Evolutionary conservation across 345 rosid genomes (phyloP).

Genomic region (Pistacia integerrima): DNA sequence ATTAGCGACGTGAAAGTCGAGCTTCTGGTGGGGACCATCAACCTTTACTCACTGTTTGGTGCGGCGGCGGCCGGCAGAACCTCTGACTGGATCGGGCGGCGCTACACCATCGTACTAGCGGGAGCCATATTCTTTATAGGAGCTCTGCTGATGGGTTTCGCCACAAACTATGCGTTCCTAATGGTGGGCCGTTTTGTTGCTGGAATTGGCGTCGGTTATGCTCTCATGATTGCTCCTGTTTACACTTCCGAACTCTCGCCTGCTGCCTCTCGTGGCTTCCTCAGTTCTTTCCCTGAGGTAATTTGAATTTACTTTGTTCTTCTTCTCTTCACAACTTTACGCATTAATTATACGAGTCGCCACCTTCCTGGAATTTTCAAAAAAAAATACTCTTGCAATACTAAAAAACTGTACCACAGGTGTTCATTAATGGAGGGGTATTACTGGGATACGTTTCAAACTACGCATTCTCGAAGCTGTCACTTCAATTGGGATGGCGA

Average conservation of each 20-base stretch:
- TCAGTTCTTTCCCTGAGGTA: slow-evolving; percentile 92
- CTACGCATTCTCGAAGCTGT: slow-evolving; percentile 64
- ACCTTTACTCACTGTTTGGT: slow-evolving; percentile 71
- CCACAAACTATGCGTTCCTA: slow-evolving; percentile 78
- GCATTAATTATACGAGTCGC: too few species aligned
- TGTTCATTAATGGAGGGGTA: slow-evolving; percentile 72
- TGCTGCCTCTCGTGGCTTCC: slow-evolving; percentile 88
- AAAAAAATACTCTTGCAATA: too few species aligned
- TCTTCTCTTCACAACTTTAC: too few species aligned
- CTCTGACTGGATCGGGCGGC: slow-evolving; percentile 94
- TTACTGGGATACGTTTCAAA: slow-evolving; percentile 83
- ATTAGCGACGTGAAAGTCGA: slow-evolving; percentile 41
- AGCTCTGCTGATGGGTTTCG: slow-evolving; percentile 86
- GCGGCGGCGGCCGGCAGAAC: slow-evolving; percentile 79
- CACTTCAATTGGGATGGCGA: slow-evolving; percentile 70
- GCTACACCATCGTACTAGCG: slow-evolving; percentile 83
- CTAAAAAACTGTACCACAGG: slow-evolving; percentile 35
- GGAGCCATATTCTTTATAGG: slow-evolving; percentile 82
- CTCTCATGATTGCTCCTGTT: slow-evolving; percentile 94
- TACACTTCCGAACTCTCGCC: slow-evolving; percentile 92
- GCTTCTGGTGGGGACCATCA: slow-evolving; percentile 62
- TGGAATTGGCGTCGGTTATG: slow-evolving; percentile 88
- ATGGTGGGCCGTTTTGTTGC: slow-evolving; percentile 95
- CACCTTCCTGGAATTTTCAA: too few species aligned
- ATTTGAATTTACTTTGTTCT: not conserved